Evolutionary conservation across 495 filamentous ascomycete species (phyloP).

Genomic region (Penicillium atrosanguineum): DNA sequence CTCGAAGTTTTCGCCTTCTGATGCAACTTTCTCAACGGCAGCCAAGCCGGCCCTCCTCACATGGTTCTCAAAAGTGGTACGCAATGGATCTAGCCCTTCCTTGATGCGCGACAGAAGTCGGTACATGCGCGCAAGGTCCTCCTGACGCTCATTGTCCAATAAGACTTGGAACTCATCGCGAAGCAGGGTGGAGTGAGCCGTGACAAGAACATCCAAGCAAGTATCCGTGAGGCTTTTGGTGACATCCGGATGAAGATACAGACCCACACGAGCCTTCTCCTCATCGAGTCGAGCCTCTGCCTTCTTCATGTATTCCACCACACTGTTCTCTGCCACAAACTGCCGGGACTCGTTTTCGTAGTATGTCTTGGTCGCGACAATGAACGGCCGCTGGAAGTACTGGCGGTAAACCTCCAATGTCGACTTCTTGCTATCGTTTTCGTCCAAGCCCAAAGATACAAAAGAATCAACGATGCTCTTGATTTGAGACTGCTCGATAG

Average conservation of each 20-base stretch:
- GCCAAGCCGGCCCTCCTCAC: slow-evolving; percentile 83
- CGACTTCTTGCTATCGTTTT: slow-evolving; percentile 86
- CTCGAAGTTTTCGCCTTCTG: slow-evolving; percentile 86
- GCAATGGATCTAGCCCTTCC: slow-evolving; percentile 87
- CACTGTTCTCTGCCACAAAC: slow-evolving; percentile 94
- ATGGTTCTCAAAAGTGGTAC: slow-evolving; percentile 86
- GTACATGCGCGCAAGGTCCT: slow-evolving; percentile 97
- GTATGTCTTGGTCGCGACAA: slow-evolving; percentile 77
- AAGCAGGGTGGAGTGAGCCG: slow-evolving; percentile 75
- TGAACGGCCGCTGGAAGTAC: slow-evolving; percentile 90
- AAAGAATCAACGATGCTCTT: slow-evolving; percentile 97
- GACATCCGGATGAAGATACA: slow-evolving; percentile 92
- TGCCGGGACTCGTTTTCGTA: slow-evolving; percentile 90
- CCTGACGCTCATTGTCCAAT: slow-evolving; percentile 91
- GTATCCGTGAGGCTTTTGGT: slow-evolving; percentile 76
- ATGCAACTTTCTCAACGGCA: slow-evolving; percentile 87
- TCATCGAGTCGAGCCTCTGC: slow-evolving; percentile 88
- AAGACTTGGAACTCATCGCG: slow-evolving; percentile 95
- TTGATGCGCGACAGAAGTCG: slow-evolving; percentile 84
- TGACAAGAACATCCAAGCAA: slow-evolving; percentile 86
- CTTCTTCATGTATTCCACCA: slow-evolving; percentile 99
- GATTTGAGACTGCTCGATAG: slow-evolving; percentile 94
- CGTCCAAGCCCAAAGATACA: slow-evolving; percentile 91
- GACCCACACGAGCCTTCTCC: slow-evolving; percentile 88
- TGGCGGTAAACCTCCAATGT: slow-evolving; percentile 91